Evolutionary conservation across 1,139 yeast genomes (phyloP), one percentile per base, ranked within the genome.

Genomic region (Hanseniaspora sp.): DNA sequence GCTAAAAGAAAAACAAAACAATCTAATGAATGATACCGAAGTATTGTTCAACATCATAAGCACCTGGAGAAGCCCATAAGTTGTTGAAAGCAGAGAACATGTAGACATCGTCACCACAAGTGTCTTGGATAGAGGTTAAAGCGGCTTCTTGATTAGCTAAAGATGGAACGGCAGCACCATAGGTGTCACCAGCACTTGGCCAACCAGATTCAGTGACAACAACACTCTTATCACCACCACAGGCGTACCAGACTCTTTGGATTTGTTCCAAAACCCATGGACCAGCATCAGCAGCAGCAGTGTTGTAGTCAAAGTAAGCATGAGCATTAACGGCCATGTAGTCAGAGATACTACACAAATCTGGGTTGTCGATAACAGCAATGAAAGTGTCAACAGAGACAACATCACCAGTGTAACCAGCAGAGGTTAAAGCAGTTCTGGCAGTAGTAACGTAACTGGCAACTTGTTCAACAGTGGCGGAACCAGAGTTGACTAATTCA

Each of bases 261-360:
- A 84, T 81, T 71, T 83, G 88, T 59, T 72, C 66, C 64, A 78
- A 64, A 63, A 83, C 74, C 87, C 88, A 84, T 28, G 76, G 69
- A 65, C 94, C 95, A 39, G 92, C 78, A 62, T 79, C 73, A 8
- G 71, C 70, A 60, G 92, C 87, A 57, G 69, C 71, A 55, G 83
- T 80, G 63, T 76, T 71, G 65, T 85, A 83, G 69, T 83, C 88
- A 73, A 85, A 84, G 78, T 74, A 84, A 62, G 92, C 84, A 69
- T 84, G 95, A 56, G 85, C 83, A 69, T 83, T 84, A 61, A 83
- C 84, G 34, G 92, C 92, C 69, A 84, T 74, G 74, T 83, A 84
- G 70, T 84, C 94, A 37, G 88, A 82, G 64, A 72, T 69, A 52
- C 74, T 70, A 74, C 95, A 85, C 67, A 84, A 76, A 41, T 71